These are phyloP conservation scores for Leptodontidium sp. DNA, from an alignment of 2,329 filamentous ascomycete species.

Conservation along the genomic window DNA sequence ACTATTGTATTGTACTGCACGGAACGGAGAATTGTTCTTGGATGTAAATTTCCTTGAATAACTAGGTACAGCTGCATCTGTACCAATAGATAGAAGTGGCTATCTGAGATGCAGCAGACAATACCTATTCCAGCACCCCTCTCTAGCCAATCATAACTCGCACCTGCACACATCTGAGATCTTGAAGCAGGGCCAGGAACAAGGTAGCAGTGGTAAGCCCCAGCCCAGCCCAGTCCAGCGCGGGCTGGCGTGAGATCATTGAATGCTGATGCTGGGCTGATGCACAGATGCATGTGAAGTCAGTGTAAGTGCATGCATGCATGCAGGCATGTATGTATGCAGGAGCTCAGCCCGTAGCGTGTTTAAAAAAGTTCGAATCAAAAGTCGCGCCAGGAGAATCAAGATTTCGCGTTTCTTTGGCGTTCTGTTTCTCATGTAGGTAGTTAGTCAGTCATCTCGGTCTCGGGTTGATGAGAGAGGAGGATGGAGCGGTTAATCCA, in stretches of 20 bases:
- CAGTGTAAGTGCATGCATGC: constrained; percentile 1
- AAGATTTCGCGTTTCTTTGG: constrained; percentile 15
- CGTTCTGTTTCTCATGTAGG: background rate
- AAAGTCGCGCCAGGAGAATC: background rate
- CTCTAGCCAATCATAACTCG: background rate
- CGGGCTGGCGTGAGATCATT: background rate
- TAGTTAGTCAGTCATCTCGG: too few species aligned
- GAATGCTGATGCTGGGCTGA: background rate
- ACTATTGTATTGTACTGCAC: too few species aligned
- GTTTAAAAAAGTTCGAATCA: background rate
- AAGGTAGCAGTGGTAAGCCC: background rate
- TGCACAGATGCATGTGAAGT: constrained; percentile 8
- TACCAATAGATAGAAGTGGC: too few species aligned
- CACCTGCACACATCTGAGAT: background rate
- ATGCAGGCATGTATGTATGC: background rate
- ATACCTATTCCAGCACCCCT: background rate
- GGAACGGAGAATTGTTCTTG: too few species aligned
- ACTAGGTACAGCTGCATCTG: too few species aligned
- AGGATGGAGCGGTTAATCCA: too few species aligned
- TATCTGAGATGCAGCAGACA: too few species aligned
- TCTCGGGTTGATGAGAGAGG: too few species aligned
- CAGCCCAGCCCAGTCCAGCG: too few species aligned
- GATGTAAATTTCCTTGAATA: too few species aligned
- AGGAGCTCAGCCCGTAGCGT: background rate
- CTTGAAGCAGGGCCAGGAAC: constrained; percentile 6